Percentiles rank a stretch among this genome's conserved stretches.
These are phyloP conservation scores for Botrytis deweyae DNA, from an alignment of 2,329 filamentous ascomycete species.

Conservation along the genomic window DNA sequence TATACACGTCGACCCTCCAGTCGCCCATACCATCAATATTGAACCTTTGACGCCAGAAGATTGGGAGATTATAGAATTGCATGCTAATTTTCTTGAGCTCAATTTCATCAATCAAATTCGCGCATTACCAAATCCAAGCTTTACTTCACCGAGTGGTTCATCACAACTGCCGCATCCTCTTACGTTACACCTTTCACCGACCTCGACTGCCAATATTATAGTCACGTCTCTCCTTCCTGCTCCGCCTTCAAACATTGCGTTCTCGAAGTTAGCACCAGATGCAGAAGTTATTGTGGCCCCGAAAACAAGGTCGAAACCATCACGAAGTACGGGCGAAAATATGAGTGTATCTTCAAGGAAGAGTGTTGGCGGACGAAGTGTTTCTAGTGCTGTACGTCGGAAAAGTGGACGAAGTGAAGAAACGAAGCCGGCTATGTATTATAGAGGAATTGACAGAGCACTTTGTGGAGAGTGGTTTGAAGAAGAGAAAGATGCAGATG, in stretches of 20 bases:
- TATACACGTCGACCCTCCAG: constrained; percentile 84
- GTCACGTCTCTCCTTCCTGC: constrained; percentile 80
- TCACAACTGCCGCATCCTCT: constrained; percentile 69
- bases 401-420: constrained; percentile 63
- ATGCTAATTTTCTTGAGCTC: constrained; percentile 91
- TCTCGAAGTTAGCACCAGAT: constrained; percentile 90
- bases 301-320: constrained; percentile 74
- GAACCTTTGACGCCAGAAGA: constrained; percentile 93
- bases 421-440: constrained; percentile 66
- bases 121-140: constrained; percentile 83
- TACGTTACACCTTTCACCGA: constrained; percentile 90
- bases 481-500: constrained; percentile 53
- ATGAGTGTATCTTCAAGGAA: constrained; percentile 79
- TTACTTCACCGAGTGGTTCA: constrained; percentile 51
- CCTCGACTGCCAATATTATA: constrained; percentile 88
- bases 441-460: constrained; percentile 73
- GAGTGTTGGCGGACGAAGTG: constrained; percentile 70
- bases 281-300: constrained; percentile 97
- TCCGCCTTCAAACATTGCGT: constrained; percentile 65
- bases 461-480: constrained; percentile 75
- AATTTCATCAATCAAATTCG: constrained; percentile 92
- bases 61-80: constrained; percentile 98
- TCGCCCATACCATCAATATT: constrained; percentile 93
- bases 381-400: constrained; percentile 66
- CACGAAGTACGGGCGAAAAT: constrained; percentile 67